These are phyloP conservation scores for Syncephalastrum racemosum DNA, from an alignment of 371 early-diverging fungal genomes.

Conservation along the genomic window DNA sequence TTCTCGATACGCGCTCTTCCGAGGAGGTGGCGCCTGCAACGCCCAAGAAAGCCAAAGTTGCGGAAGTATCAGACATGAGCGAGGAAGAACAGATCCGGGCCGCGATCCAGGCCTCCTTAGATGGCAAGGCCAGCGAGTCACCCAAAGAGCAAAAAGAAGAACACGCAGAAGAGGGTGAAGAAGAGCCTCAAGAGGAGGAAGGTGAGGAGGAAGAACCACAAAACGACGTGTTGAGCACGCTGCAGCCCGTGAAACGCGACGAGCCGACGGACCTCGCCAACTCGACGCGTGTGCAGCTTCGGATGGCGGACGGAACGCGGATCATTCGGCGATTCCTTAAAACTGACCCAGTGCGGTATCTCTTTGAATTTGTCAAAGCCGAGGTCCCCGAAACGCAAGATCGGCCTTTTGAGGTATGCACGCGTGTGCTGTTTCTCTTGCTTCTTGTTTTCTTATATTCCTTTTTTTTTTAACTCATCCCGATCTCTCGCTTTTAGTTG, in stretches of 20 bases:
- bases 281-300: constrained; percentile 69
- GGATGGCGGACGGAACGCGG: constrained; percentile 69
- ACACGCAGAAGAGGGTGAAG: constrained; percentile 7
- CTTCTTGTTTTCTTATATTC: constrained; percentile 1
- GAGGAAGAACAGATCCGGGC: constrained; percentile 90
- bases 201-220: constrained; percentile 19
- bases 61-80: constrained; percentile 67
- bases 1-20: constrained; percentile 36
- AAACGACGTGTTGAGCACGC: constrained; percentile 42
- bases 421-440: background rate
- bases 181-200: constrained; percentile 19
- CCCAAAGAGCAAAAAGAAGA: constrained; percentile 13
- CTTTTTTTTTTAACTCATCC: background rate
- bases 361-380: constrained; percentile 72
- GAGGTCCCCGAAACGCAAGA: constrained; percentile 59
- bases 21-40: constrained; percentile 16
- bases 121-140: constrained; percentile 31
- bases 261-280: constrained; percentile 54
- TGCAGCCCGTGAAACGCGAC: constrained; percentile 46
- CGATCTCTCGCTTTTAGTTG: constrained; percentile 29
- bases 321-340: constrained; percentile 66
- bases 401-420: constrained; percentile 69
- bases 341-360: constrained; percentile 58
- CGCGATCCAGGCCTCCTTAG: constrained; percentile 76
- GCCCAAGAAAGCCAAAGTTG: constrained; percentile 24